These are phyloP conservation scores for Prunus armeniaca DNA, from an alignment of 306 rosid species.

Conservation along the genomic window DNA sequence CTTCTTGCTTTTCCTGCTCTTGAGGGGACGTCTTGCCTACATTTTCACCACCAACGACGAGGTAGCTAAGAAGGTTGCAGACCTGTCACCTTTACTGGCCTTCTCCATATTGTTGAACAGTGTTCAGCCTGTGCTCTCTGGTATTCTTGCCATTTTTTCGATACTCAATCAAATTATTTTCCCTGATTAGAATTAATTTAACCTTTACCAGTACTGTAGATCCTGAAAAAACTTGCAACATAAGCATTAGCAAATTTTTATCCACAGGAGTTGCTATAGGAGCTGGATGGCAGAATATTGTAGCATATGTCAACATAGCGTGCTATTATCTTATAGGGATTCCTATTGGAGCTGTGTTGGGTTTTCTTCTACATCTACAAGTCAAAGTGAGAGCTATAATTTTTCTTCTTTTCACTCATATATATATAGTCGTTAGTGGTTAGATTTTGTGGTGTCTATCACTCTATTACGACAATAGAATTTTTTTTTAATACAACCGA, in stretches of 20 bases:
- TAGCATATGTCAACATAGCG: slow-evolving; percentile 56
- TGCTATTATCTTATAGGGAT: slow-evolving; percentile 53
- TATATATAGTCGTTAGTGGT: neutral
- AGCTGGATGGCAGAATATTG: slow-evolving; percentile 60
- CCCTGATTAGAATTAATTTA: neutral
- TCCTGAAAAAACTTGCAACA: too few relatives aligned
- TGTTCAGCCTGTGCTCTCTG: slow-evolving; percentile 60
- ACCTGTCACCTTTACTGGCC: slow-evolving; percentile 47
- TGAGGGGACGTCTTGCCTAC: slow-evolving; percentile 41
- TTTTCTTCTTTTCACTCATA: neutral
- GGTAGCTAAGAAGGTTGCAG: slow-evolving; percentile 44
- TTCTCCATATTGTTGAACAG: slow-evolving; percentile 56
- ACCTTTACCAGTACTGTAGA: too few relatives aligned
- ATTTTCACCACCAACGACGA: slow-evolving; percentile 38
- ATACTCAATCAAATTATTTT: neutral
- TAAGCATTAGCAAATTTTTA: neutral
- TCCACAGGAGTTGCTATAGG: slow-evolving; percentile 53
- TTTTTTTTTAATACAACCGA: too few relatives aligned
- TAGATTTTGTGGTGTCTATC: neutral
- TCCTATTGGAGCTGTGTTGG: slow-evolving; percentile 50
- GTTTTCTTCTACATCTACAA: slow-evolving; percentile 27
- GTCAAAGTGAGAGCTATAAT: slow-evolving; percentile 26
- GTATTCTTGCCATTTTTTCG: slow-evolving; percentile 14
- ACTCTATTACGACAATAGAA: too few relatives aligned
- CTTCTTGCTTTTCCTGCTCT: slow-evolving; percentile 36